Percentiles rank a stretch among this genome's conserved stretches.
Evolutionary conservation across 176 grass and related monocot species (phyloP).

Genomic region (Aechmea fasciata): DNA sequence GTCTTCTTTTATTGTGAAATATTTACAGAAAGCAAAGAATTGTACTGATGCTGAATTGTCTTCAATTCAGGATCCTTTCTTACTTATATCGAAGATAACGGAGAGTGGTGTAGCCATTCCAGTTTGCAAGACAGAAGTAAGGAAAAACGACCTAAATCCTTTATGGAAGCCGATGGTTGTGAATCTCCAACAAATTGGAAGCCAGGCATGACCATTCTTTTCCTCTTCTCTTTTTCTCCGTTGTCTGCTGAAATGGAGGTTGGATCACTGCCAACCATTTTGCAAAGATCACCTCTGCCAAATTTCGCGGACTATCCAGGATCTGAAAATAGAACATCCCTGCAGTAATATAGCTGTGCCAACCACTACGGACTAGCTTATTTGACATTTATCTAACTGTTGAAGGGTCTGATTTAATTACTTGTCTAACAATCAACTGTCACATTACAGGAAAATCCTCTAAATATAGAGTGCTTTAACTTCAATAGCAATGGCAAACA

Average conservation of each 20-base stretch:
- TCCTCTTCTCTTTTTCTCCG: slow-evolving; percentile 8
- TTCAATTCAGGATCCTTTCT: slow-evolving; percentile 66
- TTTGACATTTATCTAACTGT: neutral
- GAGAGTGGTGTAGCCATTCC: slow-evolving; percentile 68
- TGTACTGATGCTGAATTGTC: slow-evolving; percentile 25
- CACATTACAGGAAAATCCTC: slow-evolving; percentile 88
- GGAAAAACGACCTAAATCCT: slow-evolving; percentile 95
- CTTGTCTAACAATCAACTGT: slow-evolving; percentile 15
- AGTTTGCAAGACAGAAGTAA: slow-evolving; percentile 99
- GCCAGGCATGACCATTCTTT: slow-evolving; percentile 55
- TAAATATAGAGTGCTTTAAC: slow-evolving; percentile 92
- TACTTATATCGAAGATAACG: slow-evolving; percentile 85
- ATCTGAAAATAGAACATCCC: neutral
- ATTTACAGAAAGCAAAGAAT: neutral
- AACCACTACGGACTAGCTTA: neutral
- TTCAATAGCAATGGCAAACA: slow-evolving; percentile 89
- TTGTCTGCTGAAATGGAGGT: neutral
- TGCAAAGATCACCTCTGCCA: neutral
- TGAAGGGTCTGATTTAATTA: neutral
- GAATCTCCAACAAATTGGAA: slow-evolving; percentile 96
- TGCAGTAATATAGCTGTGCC: neutral
- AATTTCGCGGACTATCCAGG: neutral
- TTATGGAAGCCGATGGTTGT: slow-evolving; percentile 75
- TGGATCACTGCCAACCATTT: neutral
- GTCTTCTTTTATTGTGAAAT: neutral